These are phyloP conservation scores for Dictyostelium firmibasis DNA, from an alignment of 78 protist genomes.

Conservation along the genomic window DNA sequence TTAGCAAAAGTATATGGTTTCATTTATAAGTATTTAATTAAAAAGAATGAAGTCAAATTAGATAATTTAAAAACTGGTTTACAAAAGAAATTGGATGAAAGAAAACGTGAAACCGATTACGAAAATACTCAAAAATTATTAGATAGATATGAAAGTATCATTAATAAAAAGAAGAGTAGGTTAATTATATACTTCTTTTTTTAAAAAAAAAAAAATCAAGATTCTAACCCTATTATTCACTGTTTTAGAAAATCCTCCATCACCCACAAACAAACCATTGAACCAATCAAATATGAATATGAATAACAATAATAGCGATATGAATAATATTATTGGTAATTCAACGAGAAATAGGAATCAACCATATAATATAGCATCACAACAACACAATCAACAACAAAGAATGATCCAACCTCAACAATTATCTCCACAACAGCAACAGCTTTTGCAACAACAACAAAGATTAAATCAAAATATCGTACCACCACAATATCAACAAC, in stretches of 20 bases:
- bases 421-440: background rate
- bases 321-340: background rate
- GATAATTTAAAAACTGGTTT: constrained; percentile 27
- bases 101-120: constrained; percentile 73
- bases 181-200: background rate
- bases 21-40: background rate
- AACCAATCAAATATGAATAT: background rate
- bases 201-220: background rate
- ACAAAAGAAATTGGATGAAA: constrained; percentile 55
- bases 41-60: constrained; percentile 35
- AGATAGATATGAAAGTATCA: constrained; percentile 61
- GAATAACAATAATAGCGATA: background rate
- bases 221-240: background rate
- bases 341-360: background rate
- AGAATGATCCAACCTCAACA: background rate
- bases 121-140: constrained; percentile 48
- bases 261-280: constrained; percentile 5
- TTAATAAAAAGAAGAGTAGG: constrained; percentile 2
- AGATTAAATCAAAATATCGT: background rate
- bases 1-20: background rate
- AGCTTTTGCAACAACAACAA: background rate
- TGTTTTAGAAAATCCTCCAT: background rate
- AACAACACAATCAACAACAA: background rate
- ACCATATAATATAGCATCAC: background rate
- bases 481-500: background rate